Evolutionary conservation across 306 rosid genomes (phyloP), one percentile per base, ranked within the genome.

Genomic region (Sindora glabra): DNA sequence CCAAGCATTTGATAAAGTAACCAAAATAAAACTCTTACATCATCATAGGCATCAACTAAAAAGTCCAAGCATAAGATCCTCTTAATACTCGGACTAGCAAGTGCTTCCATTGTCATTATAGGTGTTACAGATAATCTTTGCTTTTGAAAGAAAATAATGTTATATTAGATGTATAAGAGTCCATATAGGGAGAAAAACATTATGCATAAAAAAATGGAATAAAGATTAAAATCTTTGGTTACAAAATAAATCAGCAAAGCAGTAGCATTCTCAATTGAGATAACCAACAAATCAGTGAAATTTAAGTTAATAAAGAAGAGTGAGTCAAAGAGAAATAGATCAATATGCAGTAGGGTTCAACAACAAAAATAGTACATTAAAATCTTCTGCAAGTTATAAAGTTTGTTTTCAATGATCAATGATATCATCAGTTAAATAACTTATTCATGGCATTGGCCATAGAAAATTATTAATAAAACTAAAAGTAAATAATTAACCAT

Each of bases 1-100:
- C 23, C 6, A 15, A 45, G 40, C 40, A 38, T n/a, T 7, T 45
- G 58, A 50, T 9, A 37, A 45, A 56, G 56, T 89, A n/a, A n/a
- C n/a, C n/a, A n/a, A n/a, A n/a, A n/a, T n/a, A n/a, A n/a, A n/a
- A n/a, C n/a, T n/a, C n/a, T 81, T 69, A 90, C 97, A 48, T 85
- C 85, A 64, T 95, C 96, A 75, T 67, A 90, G 32, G 94, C 81
- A 77, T 87, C 97, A 16, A 87, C 96, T 1, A 96, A 96, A 73
- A 90, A 87, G 68, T 90, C 97, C 87, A 90, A 70, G 46, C 96
- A 96, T 59, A 90, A 67, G 78, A 90, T 90, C 77, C 95, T 84
- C 78, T 90, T 90, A 26, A 90, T 94, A 68, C 96, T 90, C 67
- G 97, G 97, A 70, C 97, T 90, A 4, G 97, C 97, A 1, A 96